phyloP scores from a whole-genome alignment of 306 rosid species.

The Casuarina equisetifolia region DNA sequence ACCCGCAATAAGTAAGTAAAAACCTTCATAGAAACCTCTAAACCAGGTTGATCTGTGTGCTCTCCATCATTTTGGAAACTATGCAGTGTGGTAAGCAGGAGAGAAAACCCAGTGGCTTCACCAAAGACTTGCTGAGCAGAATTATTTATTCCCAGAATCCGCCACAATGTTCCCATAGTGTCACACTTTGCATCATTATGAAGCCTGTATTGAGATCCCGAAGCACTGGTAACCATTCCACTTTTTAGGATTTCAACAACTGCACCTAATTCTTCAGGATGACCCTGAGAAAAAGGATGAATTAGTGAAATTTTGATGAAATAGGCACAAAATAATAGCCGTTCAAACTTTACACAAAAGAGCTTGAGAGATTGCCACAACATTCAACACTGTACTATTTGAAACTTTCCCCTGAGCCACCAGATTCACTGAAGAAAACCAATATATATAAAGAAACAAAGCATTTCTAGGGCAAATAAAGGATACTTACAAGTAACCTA shows the following conservation, averaged over 20 bases:
- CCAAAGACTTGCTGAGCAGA: slow-evolving; percentile 88
- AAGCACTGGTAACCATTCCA: slow-evolving; percentile 86
- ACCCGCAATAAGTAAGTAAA: slow-evolving; percentile 73
- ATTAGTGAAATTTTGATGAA: slow-evolving; percentile 25
- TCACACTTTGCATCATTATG: slow-evolving; percentile 90
- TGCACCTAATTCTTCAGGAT: slow-evolving; percentile 87
- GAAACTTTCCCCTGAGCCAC: background rate
- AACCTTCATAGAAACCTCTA: slow-evolving; percentile 58
- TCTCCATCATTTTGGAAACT: slow-evolving; percentile 82
- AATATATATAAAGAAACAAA: slow-evolving; percentile 11
- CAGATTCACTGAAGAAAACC: slow-evolving; percentile 16
- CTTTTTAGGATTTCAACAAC: slow-evolving; percentile 92
- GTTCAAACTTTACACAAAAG: background rate
- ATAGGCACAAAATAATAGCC: slow-evolving; percentile 24
- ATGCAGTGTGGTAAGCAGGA: slow-evolving; percentile 91
- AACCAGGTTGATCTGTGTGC: slow-evolving; percentile 51
- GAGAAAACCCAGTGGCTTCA: slow-evolving; percentile 97
- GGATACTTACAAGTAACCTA: background rate
- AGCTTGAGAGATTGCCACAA: background rate
- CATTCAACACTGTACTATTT: background rate
- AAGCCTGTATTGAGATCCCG: slow-evolving; percentile 82
- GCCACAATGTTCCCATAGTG: slow-evolving; percentile 89
- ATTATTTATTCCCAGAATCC: slow-evolving; percentile 76
- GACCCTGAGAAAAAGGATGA: slow-evolving; percentile 60
- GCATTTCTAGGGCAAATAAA: background rate